A percentile compares a stretch with the other conserved stretches of the same genome.
phyloP scores from a whole-genome alignment of 2,329 filamentous ascomycete genomes.

The Colletotrichum brevisporum region DNA sequence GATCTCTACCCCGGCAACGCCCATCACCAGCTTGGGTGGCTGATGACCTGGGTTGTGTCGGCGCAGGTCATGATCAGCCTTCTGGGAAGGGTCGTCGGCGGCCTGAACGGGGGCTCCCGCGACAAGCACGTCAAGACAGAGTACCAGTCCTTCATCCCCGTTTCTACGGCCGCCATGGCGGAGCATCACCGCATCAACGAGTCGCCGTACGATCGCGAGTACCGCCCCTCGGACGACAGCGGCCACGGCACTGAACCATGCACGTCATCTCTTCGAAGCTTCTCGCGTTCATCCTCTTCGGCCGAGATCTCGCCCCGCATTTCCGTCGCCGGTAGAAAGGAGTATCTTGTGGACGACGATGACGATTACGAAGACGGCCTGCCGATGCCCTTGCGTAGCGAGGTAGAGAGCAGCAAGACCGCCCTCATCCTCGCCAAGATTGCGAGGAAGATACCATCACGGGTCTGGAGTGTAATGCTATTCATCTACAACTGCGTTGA shows the following conservation, averaged over 20 bases:
- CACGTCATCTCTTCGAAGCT: constrained; percentile 76
- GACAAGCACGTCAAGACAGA: constrained; percentile 54
- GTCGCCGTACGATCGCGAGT: constrained; percentile 44
- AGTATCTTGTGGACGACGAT: constrained; percentile 65
- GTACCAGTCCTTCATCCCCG: constrained; percentile 72
- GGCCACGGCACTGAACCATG: constrained; percentile 81
- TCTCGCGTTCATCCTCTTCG: constrained; percentile 72
- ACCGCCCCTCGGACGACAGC: constrained; percentile 78
- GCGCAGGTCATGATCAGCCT: constrained; percentile 80
- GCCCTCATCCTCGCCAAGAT: constrained; percentile 67
- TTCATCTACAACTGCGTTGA: constrained; percentile 79
- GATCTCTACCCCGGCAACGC: constrained; percentile 89
- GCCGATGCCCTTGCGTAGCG: constrained; percentile 58
- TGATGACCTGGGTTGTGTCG: constrained; percentile 78
- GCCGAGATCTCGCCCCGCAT: constrained; percentile 55
- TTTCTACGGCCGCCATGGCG: constrained; percentile 69
- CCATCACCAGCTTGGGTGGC: constrained; percentile 92
- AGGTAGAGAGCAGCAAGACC: constrained; percentile 46
- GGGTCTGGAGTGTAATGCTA: constrained; percentile 70
- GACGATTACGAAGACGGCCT: constrained; percentile 52
- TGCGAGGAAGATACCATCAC: constrained; percentile 67
- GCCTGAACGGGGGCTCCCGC: constrained; percentile 13
- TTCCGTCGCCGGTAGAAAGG: constrained; percentile 50
- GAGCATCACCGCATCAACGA: constrained; percentile 60
- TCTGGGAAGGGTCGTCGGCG: constrained; percentile 71